Evolutionary conservation across 371 early-diverging fungal species (phyloP), one percentile per base, ranked within the genome.

Genomic region (Syncephalastrum contaminatum): DNA sequence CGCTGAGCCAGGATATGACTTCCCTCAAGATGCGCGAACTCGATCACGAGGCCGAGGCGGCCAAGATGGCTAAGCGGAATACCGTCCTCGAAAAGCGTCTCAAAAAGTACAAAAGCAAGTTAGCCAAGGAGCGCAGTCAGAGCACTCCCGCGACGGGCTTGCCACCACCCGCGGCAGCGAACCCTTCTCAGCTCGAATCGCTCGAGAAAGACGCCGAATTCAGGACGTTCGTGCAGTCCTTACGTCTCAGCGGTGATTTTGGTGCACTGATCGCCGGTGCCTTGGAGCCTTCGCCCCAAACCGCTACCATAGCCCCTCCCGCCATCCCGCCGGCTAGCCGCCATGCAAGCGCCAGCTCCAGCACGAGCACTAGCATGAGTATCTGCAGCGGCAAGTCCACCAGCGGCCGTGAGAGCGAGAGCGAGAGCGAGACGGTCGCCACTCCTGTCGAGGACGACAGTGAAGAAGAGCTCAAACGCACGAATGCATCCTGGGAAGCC

Each of bases 21-120:
- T 43, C 64, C 1, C 57, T 69, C 36, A 77, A 82, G 51, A 77
- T 82, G 82, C 68, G 69, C 27, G 82, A 80, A 50, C 72, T 81
- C 67, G 81, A 82, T 55, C 53, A 60, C 21, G 40, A 57, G 13
- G 39, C 64, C 5, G 73, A 70, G 18, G 56, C 64, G 14, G 58
- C 52, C 18, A 43, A 61, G 25, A 45, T 76, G 13, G 41, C 53
- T 15, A 58, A 67, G 44, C 66, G 64, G 24, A 68, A 62, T 30
- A 52, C 53, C 8, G 13, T 43, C 16, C 48, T 65, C 7, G 61
- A 60, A n/a, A 54, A 62, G 48, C 59, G 62, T 6, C 21, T 66
- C 36, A 58, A 55, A 21, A 70, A 70, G 43, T 63, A 59, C 54
- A 64, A 59, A 25, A 24, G 43, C n/a, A 60, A 52, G 36, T 48